Base-by-base conservation (phyloP, 1,284 basidiomycete species). In the Phaffia rhodozyma region DNA sequence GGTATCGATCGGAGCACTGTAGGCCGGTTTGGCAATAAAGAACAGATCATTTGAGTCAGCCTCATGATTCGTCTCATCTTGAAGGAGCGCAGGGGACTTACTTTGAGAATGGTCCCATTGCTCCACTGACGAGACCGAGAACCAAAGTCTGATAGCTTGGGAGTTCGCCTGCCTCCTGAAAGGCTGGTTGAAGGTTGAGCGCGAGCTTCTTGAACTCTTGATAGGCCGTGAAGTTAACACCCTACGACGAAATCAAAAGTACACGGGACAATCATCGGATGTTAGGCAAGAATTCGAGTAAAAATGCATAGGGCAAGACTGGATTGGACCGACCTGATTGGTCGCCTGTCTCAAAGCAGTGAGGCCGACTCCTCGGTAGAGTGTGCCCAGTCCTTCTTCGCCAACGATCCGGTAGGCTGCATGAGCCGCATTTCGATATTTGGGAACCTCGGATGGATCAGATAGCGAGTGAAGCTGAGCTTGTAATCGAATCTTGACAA, bases 211-310 rank as follows among this genome's bases (percentile, higher is more conserved):
- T 97, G 71, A 97, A 80, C 75, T 97, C 90, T 76, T 97, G 94
- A 79, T 98, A 99, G 50, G 89, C 91, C 5, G 94, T 98, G 72
- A 99, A 99, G 77, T 98, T 98, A 63, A 91, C 94, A 70, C 91
- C 91, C 76, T 66, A 21, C 32, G 32, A 34, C 32, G 9, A 9
- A 34, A 5, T 34, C 32, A 34, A 9, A 34, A 34, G 32, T 9
- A 9, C 32, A 34, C 4, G 32, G 9, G 9, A 34, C 32, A 34
- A 34, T 34, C 32, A 34, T 34, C 32, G 9, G 9, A 9, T 9
- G 32, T 34, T 9, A 34, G 32, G 9, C 32, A 9, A 9, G 9
- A 9, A 34, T 5, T 9, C 5, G 9, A 34, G 32, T 4, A 34
- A 34, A 9, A 9, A 34, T 34, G 9, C 32, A 34, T 4, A 34